These are phyloP conservation scores for Anthracocystis panici-leucophaei DNA, from an alignment of 1,284 basidiomycete species.

Conservation along the genomic window DNA sequence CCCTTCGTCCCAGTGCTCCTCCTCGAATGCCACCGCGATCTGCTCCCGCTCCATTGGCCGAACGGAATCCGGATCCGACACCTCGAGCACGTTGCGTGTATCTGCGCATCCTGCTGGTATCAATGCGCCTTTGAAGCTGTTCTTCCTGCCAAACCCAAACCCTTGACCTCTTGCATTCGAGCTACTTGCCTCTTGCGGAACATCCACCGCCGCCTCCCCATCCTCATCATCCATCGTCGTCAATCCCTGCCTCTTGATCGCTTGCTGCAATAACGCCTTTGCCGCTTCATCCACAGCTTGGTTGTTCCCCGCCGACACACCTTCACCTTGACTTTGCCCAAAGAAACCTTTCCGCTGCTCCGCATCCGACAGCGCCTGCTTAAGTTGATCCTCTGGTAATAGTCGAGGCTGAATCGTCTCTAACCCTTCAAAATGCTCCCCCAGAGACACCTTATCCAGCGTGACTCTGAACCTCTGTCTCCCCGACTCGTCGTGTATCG, in stretches of 20 bases:
- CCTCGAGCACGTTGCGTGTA: slow-evolving; percentile 32
- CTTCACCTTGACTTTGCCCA: not conserved
- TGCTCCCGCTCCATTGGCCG: slow-evolving; percentile 15
- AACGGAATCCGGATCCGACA: slow-evolving; percentile 25
- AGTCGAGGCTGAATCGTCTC: slow-evolving; percentile 36
- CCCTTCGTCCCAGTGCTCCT: slow-evolving; percentile 46
- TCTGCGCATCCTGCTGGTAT: slow-evolving; percentile 29
- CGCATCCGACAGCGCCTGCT: slow-evolving; percentile 35
- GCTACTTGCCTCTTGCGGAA: not conserved
- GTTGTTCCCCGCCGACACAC: slow-evolving; percentile 1
- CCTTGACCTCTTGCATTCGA: not conserved
- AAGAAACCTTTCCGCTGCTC: slow-evolving; percentile 42
- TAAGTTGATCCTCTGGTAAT: slow-evolving; percentile 40
- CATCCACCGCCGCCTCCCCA: slow-evolving; percentile 23
- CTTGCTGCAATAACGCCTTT: slow-evolving; percentile 29
- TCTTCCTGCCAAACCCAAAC: slow-evolving; percentile 23
- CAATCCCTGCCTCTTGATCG: slow-evolving; percentile 29
- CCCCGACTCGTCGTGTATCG: slow-evolving; percentile 3
- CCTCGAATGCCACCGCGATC: slow-evolving; percentile 27
- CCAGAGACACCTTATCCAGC: slow-evolving; percentile 23
- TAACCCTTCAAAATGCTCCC: slow-evolving; percentile 30
- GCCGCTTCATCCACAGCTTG: slow-evolving; percentile 24
- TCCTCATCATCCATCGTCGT: slow-evolving; percentile 34
- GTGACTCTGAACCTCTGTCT: slow-evolving; percentile 15
- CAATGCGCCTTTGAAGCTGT: slow-evolving; percentile 15